Base-by-base conservation (phyloP, 129 eudicot genomes). In the Tanacetum coccineum region DNA sequence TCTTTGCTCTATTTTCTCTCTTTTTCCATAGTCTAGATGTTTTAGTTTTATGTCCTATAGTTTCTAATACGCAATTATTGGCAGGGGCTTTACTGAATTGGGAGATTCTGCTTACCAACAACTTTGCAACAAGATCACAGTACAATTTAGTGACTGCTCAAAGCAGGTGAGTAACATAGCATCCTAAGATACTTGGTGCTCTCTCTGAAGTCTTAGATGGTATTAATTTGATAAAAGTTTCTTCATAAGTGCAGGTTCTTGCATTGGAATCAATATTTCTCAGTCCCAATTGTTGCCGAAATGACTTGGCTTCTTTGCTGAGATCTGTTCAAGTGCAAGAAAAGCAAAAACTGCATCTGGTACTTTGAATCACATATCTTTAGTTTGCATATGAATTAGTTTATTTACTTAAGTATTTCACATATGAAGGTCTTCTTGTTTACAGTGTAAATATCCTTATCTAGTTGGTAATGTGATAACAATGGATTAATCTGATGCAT, bases 291-390 rank as follows among this genome's bases (percentile, higher is more conserved):
- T 82, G 74, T 72, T 73, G 70, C 70, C 85, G 96, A 67, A 89
- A 84, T 73, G 99, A 93, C 74, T 71, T 93, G 30, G 92, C 99
- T 76, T 57, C 64, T 48, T 55, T 93, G 79, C 83, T 93, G 46
- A 82, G 90, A 81, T 87, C 99, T 50, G 90, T 93, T 70, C 99
- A 93, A 81, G 79, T 64, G 20, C 89, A 89, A 66, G 99, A 93
- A 79, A 89, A 93, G 75, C 92, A 88, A 84, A 93, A 93, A 71
- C 76, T 93, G 81, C 79, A 89, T 66, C 77, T 93, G 87, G 99
- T 89, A 88, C 51, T 13, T 36, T 39, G 12, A 20, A 17, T 62
- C 45, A 49, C 44, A 18, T 71, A 48, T 17, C 50, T 47, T 62
- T 28, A 32, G 53, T 26, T 39, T 61, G 53, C 61, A 49, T 71